Evolutionary conservation across 2,329 filamentous ascomycete species (phyloP).

Genomic region (Trichoderma breve): DNA sequence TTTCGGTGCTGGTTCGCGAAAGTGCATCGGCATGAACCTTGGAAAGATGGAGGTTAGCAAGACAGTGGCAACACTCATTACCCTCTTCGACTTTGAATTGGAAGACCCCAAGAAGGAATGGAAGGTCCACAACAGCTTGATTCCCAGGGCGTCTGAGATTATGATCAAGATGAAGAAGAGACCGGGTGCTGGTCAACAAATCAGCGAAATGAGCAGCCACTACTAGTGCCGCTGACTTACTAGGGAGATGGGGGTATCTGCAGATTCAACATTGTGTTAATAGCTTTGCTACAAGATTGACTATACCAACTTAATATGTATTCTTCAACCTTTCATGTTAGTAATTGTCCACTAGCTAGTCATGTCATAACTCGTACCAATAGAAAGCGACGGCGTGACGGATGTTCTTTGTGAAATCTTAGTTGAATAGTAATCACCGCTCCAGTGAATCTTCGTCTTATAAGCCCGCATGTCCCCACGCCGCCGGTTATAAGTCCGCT

Average conservation of each 20-base stretch:
- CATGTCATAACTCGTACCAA: not conserved
- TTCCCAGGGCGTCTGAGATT: not conserved
- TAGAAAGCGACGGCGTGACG: not conserved
- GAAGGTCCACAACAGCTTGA: constrained; percentile 25
- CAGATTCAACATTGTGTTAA: not conserved
- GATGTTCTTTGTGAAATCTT: not conserved
- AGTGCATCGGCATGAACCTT: constrained; percentile 44
- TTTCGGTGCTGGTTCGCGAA: constrained; percentile 43
- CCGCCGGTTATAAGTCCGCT: constrained; percentile 1
- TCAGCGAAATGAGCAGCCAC: not conserved
- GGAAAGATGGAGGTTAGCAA: constrained; percentile 45
- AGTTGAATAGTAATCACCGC: not conserved
- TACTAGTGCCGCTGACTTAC: not conserved
- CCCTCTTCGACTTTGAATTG: constrained; percentile 36
- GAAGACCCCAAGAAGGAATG: constrained; percentile 24
- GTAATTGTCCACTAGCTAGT: not conserved
- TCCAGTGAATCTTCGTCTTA: not conserved
- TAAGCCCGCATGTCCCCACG: constrained; percentile 12
- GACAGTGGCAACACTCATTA: constrained; percentile 44
- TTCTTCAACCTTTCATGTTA: not conserved
- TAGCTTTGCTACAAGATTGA: not conserved
- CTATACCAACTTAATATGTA: not conserved
- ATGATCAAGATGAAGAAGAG: not conserved
- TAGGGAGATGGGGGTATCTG: not conserved
- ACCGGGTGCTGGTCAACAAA: not conserved